Percentiles rank a stretch among this genome's conserved stretches.
phyloP scores from a whole-genome alignment of 2,329 filamentous ascomycete genomes.

The Nothopassalora personata region DNA sequence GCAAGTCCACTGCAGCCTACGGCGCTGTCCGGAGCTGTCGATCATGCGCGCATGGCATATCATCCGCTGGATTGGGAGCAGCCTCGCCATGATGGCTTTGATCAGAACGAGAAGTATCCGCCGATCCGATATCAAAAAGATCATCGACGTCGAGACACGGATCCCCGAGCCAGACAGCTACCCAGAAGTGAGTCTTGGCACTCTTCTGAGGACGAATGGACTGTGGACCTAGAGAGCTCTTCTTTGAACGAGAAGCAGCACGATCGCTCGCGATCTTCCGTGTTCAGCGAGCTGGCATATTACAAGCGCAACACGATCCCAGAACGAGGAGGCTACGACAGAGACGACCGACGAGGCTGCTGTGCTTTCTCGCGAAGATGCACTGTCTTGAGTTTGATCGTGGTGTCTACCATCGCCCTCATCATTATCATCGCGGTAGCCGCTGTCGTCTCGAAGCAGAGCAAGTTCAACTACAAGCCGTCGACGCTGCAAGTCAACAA shows the following conservation, averaged over 20 bases:
- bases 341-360: slow-evolving; percentile 8
- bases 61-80: not conserved
- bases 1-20: not conserved
- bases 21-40: not conserved
- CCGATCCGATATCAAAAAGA: not conserved
- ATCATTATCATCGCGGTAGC: slow-evolving; percentile 22
- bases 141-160: not conserved
- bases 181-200: slow-evolving; percentile 3
- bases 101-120: not conserved
- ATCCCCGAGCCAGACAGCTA: not conserved
- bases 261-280: slow-evolving; percentile 5
- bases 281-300: slow-evolving; percentile 9
- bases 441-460: slow-evolving; percentile 21
- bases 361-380: slow-evolving; percentile 19
- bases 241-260: slow-evolving; percentile 6
- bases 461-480: slow-evolving; percentile 26
- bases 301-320: slow-evolving; percentile 9
- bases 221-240: slow-evolving; percentile 6
- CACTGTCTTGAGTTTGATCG: slow-evolving; percentile 18
- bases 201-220: slow-evolving; percentile 1
- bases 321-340: not conserved
- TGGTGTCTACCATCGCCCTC: slow-evolving; percentile 18
- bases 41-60: not conserved
- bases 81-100: not conserved
- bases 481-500: slow-evolving; percentile 29